Conservation (phyloP, 2,329 filamentous ascomycete species). For the Lojkania enalia region DNA sequence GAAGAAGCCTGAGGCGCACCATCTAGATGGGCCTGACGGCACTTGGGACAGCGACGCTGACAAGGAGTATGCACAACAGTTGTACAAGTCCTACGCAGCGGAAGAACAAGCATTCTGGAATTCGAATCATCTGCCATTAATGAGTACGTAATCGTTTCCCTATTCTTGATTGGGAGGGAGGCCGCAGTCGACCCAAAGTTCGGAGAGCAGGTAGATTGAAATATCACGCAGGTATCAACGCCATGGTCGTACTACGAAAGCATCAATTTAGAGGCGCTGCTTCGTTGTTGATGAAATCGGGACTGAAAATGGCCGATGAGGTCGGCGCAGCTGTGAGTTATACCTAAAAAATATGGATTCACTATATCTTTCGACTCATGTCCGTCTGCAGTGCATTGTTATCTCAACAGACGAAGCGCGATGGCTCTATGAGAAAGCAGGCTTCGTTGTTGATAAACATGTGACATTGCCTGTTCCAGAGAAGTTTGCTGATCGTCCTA, state of each 20-base stretch:
- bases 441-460: slow-evolving; percentile 5
- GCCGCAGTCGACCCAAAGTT: not conserved
- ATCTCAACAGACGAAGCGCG: slow-evolving; percentile 4
- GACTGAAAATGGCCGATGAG: slow-evolving; percentile 6
- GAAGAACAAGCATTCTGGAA: slow-evolving; percentile 1
- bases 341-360: not conserved
- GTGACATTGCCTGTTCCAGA: slow-evolving; percentile 1
- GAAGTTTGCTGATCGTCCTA: slow-evolving; percentile 5
- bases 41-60: slow-evolving; percentile 11
- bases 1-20: slow-evolving; percentile 4
- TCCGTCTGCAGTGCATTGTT: slow-evolving; percentile 3
- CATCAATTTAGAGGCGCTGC: slow-evolving; percentile 8
- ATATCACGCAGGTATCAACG: slow-evolving; percentile 2
- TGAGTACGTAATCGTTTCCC: slow-evolving; percentile 6
- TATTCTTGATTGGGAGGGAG: not conserved
- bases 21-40: slow-evolving; percentile 9
- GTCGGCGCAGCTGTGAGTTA: slow-evolving; percentile 7
- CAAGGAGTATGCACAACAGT: slow-evolving; percentile 9
- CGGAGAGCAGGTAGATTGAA: no score
- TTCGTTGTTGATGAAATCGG: slow-evolving; percentile 7
- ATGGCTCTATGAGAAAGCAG: slow-evolving; percentile 11
- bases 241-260: slow-evolving; percentile 11
- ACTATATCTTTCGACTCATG: not conserved
- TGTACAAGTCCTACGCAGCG: slow-evolving; percentile 3
- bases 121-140: slow-evolving; percentile 6